Evolutionary conservation across 2,329 filamentous ascomycete genomes (phyloP), one percentile per base, ranked within the genome.

Genomic region (Tolypocladium endophyticum): DNA sequence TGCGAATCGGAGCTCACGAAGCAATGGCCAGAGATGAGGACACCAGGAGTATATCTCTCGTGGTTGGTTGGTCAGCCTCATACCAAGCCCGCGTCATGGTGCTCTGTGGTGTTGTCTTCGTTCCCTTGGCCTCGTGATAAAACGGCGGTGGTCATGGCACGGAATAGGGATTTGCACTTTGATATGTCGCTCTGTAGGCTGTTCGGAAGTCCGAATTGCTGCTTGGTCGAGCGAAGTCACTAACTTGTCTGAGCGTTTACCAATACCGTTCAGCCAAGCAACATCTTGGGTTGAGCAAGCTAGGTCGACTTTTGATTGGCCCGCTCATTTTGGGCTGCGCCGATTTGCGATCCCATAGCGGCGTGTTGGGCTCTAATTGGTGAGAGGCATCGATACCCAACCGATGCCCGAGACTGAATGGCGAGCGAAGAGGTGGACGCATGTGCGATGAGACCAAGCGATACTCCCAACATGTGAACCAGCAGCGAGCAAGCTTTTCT

Each of bases 301-400:
- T 12, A 23, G 20, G 12, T 9, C 4, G 47, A 45, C 28, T 4
- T 9, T 57, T 66, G 66, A 70, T 69, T 71, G 69, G 68, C 58
- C 47, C 39, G 57, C 12, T 28, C 60, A 28, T 18, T 53, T 69
- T 63, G 63, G 66, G 66, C 69, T 66, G 62, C 63, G 68, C 64
- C 60, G 67, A 59, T 33, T 55, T 36, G 36, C 35, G 16, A 47
- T 35, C 18, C 35, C 61, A 45, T 53, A 30, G 45, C 60, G 65
- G 66, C 67, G 65, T 63, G 69, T 73, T 72, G 66, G 71, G 72
- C 71, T 65, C 64, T 67, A 70, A 75, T 69, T 70, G 69, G 72
- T 65, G 68, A 63, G 64, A 68, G 65, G 72, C 72, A 69, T 74
- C 72, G 73, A 66, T 75, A 72, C 73, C 73, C 73, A 73, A 74